Conservation (phyloP, 2,329 filamentous ascomycete species). For the Aaosphaeria arxii region DNA sequence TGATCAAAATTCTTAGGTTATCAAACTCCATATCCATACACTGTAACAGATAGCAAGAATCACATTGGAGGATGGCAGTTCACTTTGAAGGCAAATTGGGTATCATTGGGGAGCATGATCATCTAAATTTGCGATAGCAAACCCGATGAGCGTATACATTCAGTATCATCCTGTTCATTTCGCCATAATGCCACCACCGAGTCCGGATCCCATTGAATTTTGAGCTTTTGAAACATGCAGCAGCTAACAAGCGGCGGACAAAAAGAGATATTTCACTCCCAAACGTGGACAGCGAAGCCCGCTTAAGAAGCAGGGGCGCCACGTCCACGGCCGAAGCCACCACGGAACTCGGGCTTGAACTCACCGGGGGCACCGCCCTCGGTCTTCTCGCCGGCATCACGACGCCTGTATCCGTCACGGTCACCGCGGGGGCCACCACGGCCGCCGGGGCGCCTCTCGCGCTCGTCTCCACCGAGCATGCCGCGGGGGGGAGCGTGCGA, state of each 20-base stretch:
- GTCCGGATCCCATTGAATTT: conserved; percentile 24
- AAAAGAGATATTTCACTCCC: too few relatives aligned
- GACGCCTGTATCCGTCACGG: conserved; percentile 81
- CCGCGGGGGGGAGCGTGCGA: conserved; percentile 96
- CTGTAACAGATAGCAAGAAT: too few relatives aligned
- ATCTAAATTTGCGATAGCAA: conserved; percentile 19
- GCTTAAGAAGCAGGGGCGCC: conserved; percentile 35
- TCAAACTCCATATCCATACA: too few relatives aligned
- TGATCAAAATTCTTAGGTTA: too few relatives aligned
- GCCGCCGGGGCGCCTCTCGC: conserved; percentile 71
- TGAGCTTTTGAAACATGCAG: too few relatives aligned
- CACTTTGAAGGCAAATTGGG: conserved; percentile 31
- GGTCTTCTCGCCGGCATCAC: conserved; percentile 60
- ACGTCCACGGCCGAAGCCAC: conserved; percentile 41
- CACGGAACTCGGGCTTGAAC: conserved; percentile 45
- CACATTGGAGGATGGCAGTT: neutral
- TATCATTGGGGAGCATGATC: conserved; percentile 35
- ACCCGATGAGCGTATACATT: conserved; percentile 30
- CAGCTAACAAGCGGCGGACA: too few relatives aligned
- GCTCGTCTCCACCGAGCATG: conserved; percentile 84
- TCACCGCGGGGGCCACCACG: conserved; percentile 61
- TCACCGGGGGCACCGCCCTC: conserved; percentile 40
- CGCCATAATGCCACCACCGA: conserved; percentile 31
- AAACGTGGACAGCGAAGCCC: neutral
- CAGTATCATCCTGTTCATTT: conserved; percentile 38